These are phyloP conservation scores for Trifolium repens DNA, from an alignment of 306 rosid species.

Conservation along the genomic window DNA sequence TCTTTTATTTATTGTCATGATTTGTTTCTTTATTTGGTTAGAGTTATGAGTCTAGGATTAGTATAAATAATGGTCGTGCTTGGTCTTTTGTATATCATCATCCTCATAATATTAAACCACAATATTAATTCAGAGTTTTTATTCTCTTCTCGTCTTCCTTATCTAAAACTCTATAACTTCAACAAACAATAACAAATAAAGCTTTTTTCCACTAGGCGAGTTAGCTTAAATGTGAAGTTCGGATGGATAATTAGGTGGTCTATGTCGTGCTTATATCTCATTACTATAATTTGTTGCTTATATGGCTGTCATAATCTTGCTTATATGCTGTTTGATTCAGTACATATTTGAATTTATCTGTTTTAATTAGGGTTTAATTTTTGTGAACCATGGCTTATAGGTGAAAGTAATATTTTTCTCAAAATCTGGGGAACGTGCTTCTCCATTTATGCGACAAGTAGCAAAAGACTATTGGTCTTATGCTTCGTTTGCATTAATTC, in stretches of 20 bases:
- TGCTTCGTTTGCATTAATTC: conserved; percentile 87
- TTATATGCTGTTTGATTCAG: conserved; percentile 26
- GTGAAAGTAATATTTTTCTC: conserved; percentile 84
- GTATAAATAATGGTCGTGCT: neutral
- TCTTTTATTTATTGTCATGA: neutral
- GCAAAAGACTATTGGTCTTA: conserved; percentile 73
- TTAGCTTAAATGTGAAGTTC: neutral
- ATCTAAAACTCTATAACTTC: neutral
- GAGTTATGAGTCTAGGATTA: neutral
- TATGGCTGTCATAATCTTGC: neutral
- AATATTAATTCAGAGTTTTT: neutral
- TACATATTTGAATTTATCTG: conserved; percentile 28
- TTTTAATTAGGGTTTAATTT: conserved; percentile 33
- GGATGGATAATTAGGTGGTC: neutral
- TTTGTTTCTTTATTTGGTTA: neutral
- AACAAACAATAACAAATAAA: neutral
- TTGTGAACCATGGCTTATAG: conserved; percentile 51
- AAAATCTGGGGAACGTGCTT: conserved; percentile 82
- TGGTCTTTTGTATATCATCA: neutral
- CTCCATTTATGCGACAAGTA: conserved; percentile 77
- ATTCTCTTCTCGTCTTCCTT: neutral
- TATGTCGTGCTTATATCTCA: too few species aligned
- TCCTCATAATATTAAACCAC: neutral
- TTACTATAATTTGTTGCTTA: too few species aligned
- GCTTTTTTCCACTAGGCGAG: neutral